phyloP scores from a whole-genome alignment of 1,139 yeast genomes.

The Taphrina confusa region DNA sequence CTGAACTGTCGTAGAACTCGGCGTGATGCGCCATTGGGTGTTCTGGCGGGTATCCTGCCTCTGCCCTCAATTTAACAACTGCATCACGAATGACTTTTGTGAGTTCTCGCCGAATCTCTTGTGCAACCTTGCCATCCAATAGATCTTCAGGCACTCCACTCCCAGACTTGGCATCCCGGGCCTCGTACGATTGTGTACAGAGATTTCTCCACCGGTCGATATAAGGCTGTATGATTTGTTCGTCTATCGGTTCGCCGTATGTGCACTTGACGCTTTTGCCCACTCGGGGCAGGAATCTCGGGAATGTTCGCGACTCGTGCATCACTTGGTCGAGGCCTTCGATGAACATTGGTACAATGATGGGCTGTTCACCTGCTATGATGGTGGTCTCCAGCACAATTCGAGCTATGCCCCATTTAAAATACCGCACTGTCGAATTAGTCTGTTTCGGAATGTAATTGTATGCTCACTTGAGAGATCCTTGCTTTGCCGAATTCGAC shows the following conservation, averaged over 20 bases:
- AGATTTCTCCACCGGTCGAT: conserved; percentile 47
- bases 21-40: conserved; percentile 44
- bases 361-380: conserved; percentile 54
- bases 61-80: conserved; percentile 61
- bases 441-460: neutral
- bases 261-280: conserved; percentile 69
- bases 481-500: conserved; percentile 87
- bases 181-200: conserved; percentile 63
- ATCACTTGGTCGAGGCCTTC: conserved; percentile 84
- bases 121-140: conserved; percentile 64
- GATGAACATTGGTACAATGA: conserved; percentile 83
- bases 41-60: conserved; percentile 59
- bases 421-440: conserved; percentile 73
- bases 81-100: conserved; percentile 68
- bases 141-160: conserved; percentile 48
- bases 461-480: conserved; percentile 43
- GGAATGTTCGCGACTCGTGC: conserved; percentile 61
- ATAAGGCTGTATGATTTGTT: conserved; percentile 51
- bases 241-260: conserved; percentile 73
- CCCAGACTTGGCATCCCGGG: neutral
- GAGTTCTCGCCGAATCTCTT: conserved; percentile 63
- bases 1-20: conserved; percentile 24
- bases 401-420: conserved; percentile 93
- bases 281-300: conserved; percentile 65
- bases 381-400: conserved; percentile 62